phyloP scores from a whole-genome alignment of 192 early-diverging fungal species.

The Dispira simplex region DNA sequence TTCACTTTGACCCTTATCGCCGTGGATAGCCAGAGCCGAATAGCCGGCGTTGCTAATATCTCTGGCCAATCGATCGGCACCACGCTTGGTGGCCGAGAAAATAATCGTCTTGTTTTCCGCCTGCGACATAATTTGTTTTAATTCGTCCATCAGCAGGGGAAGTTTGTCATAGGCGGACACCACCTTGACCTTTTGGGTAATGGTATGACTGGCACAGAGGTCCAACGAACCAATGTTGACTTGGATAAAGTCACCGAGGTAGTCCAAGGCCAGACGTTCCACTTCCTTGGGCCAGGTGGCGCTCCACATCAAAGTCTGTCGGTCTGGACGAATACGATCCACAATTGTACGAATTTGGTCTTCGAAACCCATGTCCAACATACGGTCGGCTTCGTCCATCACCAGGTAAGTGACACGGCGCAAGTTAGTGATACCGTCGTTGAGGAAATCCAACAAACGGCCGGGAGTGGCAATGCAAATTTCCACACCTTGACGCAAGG shows the following conservation, averaged over 20 bases:
- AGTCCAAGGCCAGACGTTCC: slow-evolving; percentile 80
- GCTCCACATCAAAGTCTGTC: slow-evolving; percentile 99
- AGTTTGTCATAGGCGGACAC: slow-evolving; percentile 77
- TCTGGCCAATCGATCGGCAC: slow-evolving; percentile 76
- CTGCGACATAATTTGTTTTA: slow-evolving; percentile 72
- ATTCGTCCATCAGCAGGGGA: slow-evolving; percentile 49
- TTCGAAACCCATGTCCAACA: slow-evolving; percentile 99
- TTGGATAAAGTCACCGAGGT: slow-evolving; percentile 86
- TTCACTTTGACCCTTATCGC: slow-evolving; percentile 90
- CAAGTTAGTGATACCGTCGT: slow-evolving; percentile 76
- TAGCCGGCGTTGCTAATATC: slow-evolving; percentile 81
- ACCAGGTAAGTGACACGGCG: slow-evolving; percentile 93
- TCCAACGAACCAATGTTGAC: slow-evolving; percentile 92
- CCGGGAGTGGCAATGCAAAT: slow-evolving; percentile 98
- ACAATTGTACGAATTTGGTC: slow-evolving; percentile 97
- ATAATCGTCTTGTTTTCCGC: slow-evolving; percentile 83
- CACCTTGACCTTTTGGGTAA: slow-evolving; percentile 86
- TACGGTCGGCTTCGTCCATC: slow-evolving; percentile 97
- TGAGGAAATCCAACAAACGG: slow-evolving; percentile 93
- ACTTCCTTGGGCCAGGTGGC: slow-evolving; percentile 99
- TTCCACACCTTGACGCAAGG: slow-evolving; percentile 73
- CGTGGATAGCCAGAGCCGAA: slow-evolving; percentile 88
- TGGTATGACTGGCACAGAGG: slow-evolving; percentile 81
- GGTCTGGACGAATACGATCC: slow-evolving; percentile 90
- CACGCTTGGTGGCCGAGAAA: slow-evolving; percentile 91